phyloP scores from a whole-genome alignment of 768 basidiomycete genomes.

The Suillus weaverae region DNA sequence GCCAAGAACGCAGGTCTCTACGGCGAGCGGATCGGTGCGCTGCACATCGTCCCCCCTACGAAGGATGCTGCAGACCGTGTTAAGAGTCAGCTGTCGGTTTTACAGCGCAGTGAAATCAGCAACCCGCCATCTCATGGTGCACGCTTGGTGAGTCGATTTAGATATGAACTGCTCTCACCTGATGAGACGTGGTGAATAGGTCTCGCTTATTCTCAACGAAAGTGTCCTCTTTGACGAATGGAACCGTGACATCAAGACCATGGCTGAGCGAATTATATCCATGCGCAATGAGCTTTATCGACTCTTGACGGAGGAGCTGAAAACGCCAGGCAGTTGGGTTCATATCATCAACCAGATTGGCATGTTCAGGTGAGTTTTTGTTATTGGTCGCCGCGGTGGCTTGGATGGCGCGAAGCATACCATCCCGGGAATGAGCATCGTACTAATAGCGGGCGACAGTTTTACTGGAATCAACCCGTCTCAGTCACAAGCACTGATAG shows the following conservation, averaged over 20 bases:
- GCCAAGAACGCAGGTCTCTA: constrained; percentile 97
- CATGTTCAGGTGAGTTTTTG: constrained; percentile 80
- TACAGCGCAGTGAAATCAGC: constrained; percentile 93
- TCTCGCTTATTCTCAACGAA: constrained; percentile 81
- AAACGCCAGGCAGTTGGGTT: constrained; percentile 92
- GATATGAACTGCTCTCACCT: neutral
- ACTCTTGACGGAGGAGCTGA: constrained; percentile 58
- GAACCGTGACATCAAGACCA: constrained; percentile 86
- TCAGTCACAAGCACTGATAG: constrained; percentile 68
- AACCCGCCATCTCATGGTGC: constrained; percentile 93
- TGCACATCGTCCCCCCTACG: constrained; percentile 46
- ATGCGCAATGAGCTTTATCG: constrained; percentile 84
- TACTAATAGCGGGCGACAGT: constrained; percentile 40
- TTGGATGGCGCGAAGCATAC: neutral
- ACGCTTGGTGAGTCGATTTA: constrained; percentile 59
- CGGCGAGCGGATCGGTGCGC: constrained; percentile 87
- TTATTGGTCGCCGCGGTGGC: neutral
- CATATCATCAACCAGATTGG: constrained; percentile 96
- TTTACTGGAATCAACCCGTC: constrained; percentile 77
- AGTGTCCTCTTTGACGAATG: constrained; percentile 77
- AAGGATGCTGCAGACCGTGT: constrained; percentile 70
- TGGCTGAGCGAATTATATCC: constrained; percentile 89
- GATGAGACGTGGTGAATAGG: constrained; percentile 38
- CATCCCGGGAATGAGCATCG: neutral
- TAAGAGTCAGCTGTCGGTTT: constrained; percentile 83